phyloP scores from a whole-genome alignment of 2,329 filamentous ascomycete species.

The Colletotrichum sp. region DNA sequence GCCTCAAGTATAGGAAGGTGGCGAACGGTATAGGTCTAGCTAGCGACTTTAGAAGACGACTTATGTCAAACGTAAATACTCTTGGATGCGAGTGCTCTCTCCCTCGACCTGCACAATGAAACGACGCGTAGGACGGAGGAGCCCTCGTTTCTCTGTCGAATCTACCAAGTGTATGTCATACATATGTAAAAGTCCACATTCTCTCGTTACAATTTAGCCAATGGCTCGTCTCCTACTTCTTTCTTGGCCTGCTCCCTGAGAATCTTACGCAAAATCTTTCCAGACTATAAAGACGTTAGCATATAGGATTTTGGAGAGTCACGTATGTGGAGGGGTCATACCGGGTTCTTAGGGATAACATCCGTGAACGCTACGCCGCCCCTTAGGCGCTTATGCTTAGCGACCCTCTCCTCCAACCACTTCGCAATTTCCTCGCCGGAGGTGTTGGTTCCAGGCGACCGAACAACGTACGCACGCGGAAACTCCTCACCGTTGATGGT shows the following conservation, averaged over 20 bases:
- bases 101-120: neutral
- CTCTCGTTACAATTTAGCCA: neutral
- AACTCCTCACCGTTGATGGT: constrained; percentile 57
- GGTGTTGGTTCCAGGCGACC: constrained; percentile 45
- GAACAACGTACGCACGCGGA: constrained; percentile 68
- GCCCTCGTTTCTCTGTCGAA: neutral
- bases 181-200: too few species aligned
- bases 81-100: neutral
- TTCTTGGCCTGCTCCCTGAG: constrained; percentile 62
- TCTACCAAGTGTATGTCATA: neutral
- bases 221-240: constrained; percentile 50
- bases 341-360: constrained; percentile 63
- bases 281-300: constrained; percentile 48
- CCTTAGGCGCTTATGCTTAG: constrained; percentile 68
- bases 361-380: constrained; percentile 75
- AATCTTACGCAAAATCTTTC: constrained; percentile 68
- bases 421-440: constrained; percentile 61
- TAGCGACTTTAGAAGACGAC: neutral
- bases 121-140: neutral
- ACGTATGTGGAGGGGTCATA: constrained; percentile 35
- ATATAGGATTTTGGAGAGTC: neutral
- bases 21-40: constrained; percentile 3
- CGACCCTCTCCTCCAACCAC: constrained; percentile 70
- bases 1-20: constrained; percentile 6
- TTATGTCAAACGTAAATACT: neutral